phyloP scores from a whole-genome alignment of 441 rosid genomes.

The Macaranga tanarius region DNA sequence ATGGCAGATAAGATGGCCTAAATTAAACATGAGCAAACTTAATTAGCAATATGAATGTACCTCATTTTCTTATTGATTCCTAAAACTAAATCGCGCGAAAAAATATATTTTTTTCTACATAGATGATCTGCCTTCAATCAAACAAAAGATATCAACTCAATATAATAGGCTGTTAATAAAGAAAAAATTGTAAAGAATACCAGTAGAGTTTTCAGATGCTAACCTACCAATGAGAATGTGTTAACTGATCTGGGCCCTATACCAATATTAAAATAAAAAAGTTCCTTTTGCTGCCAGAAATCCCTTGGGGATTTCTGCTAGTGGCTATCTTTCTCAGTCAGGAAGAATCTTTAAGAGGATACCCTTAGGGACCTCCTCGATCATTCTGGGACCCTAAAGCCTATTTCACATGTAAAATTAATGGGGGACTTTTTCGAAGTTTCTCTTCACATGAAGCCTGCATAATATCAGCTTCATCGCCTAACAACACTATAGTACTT shows the following conservation, averaged over 20 bases:
- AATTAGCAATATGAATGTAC: not conserved
- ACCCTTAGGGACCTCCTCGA: not conserved
- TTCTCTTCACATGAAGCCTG: slow-evolving; percentile 4
- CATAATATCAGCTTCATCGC: not conserved
- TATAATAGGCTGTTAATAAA: no score
- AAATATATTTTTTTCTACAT: not conserved
- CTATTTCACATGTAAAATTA: slow-evolving; percentile 21
- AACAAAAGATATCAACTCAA: no score
- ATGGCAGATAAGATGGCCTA: slow-evolving; percentile 13
- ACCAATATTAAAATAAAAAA: not conserved
- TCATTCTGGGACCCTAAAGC: slow-evolving; percentile 28
- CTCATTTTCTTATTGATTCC: no score
- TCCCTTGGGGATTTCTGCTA: not conserved
- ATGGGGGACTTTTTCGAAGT: slow-evolving; percentile 10
- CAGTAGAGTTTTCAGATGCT: no score
- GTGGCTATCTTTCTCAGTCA: slow-evolving; percentile 6
- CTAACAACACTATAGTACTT: slow-evolving; percentile 3
- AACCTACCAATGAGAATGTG: no score
- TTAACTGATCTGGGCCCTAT: slow-evolving; percentile 14
- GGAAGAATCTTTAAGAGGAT: slow-evolving; percentile 25
- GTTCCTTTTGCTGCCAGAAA: not conserved
- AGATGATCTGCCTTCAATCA: not conserved
- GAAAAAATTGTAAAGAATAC: no score
- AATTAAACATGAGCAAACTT: not conserved
- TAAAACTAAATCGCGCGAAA: no score